phyloP scores from a whole-genome alignment of 192 early-diverging fungal species.

The Backusella tarrabulga region DNA sequence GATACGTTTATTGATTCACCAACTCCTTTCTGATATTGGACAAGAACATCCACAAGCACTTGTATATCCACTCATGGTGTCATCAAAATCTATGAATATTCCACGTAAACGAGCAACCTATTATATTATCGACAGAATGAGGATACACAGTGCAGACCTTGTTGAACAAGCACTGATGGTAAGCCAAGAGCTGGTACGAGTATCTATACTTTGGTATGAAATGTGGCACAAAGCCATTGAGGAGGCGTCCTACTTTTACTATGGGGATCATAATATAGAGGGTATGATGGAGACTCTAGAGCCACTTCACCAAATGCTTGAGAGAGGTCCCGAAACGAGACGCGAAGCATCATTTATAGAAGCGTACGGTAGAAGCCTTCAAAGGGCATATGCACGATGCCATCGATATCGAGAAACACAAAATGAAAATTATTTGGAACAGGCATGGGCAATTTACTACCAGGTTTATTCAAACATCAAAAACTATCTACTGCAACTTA shows the following conservation, averaged over 20 bases:
- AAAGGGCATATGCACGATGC: slow-evolving; percentile 83
- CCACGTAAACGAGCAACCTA: slow-evolving; percentile 75
- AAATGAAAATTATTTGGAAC: slow-evolving; percentile 79
- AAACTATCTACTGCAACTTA: slow-evolving; percentile 78
- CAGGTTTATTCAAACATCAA: slow-evolving; percentile 76
- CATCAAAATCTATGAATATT: slow-evolving; percentile 84
- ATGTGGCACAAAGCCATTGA: slow-evolving; percentile 96
- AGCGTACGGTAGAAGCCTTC: slow-evolving; percentile 80
- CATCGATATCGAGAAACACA: slow-evolving; percentile 70
- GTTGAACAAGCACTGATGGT: slow-evolving; percentile 95
- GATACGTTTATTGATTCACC: slow-evolving; percentile 82
- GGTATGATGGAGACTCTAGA: slow-evolving; percentile 84
- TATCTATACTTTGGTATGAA: slow-evolving; percentile 94
- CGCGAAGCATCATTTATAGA: slow-evolving; percentile 91
- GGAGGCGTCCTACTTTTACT: slow-evolving; percentile 81
- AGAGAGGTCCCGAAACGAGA: slow-evolving; percentile 84
- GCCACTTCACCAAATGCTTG: slow-evolving; percentile 82
- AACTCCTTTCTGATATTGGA: slow-evolving; percentile 87
- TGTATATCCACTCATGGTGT: slow-evolving; percentile 93
- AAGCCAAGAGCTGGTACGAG: slow-evolving; percentile 94
- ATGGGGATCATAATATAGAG: slow-evolving; percentile 74
- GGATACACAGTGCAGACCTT: slow-evolving; percentile 73
- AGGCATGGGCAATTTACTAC: slow-evolving; percentile 93
- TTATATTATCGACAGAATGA: slow-evolving; percentile 89
- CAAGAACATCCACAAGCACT: slow-evolving; percentile 95